A percentile compares a stretch with the other conserved stretches of the same genome.
phyloP scores from a whole-genome alignment of 805 yeast genomes.

The Nakazawaea wickerhamii region DNA sequence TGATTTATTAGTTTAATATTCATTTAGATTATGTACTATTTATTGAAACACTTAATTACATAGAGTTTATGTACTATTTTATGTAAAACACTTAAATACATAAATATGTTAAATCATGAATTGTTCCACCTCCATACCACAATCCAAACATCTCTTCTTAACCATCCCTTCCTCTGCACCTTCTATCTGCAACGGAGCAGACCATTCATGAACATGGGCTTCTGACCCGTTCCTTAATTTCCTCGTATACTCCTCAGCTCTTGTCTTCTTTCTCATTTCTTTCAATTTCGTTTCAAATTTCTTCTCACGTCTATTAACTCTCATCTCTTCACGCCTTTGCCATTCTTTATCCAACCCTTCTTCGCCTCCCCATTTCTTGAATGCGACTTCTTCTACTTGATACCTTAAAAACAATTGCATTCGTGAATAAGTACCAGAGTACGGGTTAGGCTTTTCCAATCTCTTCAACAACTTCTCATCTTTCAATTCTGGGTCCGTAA shows the following conservation, averaged over 20 bases:
- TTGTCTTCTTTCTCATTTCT: slow-evolving; percentile 85
- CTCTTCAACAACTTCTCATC: slow-evolving; percentile 67
- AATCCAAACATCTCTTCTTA: slow-evolving; percentile 62
- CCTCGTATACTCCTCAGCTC: slow-evolving; percentile 87
- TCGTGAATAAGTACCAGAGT: slow-evolving; percentile 77
- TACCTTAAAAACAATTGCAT: slow-evolving; percentile 89
- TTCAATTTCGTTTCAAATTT: slow-evolving; percentile 70
- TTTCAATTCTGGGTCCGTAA: slow-evolving; percentile 88
- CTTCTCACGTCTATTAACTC: slow-evolving; percentile 69
- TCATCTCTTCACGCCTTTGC: slow-evolving; percentile 71
- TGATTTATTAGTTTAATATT: slow-evolving; percentile 2
- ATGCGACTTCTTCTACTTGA: slow-evolving; percentile 92
- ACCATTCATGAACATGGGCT: slow-evolving; percentile 74
- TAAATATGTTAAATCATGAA: slow-evolving; percentile 33
- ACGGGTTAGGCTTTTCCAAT: slow-evolving; percentile 90
- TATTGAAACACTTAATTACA: too few relatives aligned
- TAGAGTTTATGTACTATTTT: too few relatives aligned
- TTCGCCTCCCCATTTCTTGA: slow-evolving; percentile 89
- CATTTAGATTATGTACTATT: not conserved
- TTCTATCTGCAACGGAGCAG: slow-evolving; percentile 37
- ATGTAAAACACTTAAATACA: not conserved
- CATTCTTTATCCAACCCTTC: slow-evolving; percentile 91
- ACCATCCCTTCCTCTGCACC: slow-evolving; percentile 37
- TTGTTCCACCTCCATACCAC: slow-evolving; percentile 85
- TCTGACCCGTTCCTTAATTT: slow-evolving; percentile 50